Percentiles rank a stretch among this genome's conserved stretches.
Conservation (phyloP, 306 rosid genomes). For the Urtica urens region DNA sequence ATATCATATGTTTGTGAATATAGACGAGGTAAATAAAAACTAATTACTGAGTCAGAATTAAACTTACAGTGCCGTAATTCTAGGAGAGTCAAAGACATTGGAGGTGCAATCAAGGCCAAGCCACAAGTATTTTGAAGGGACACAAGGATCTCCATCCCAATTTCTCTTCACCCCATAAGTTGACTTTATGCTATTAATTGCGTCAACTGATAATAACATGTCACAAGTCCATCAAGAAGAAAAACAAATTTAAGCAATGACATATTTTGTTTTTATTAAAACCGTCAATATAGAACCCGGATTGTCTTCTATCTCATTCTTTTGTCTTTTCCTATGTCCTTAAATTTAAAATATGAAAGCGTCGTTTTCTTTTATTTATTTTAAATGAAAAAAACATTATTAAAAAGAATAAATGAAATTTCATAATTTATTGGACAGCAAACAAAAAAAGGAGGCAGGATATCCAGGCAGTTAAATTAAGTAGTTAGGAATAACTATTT, state of each 20-base stretch:
- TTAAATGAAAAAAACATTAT: too few species aligned
- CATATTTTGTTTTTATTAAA: too few species aligned
- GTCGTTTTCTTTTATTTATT: too few species aligned
- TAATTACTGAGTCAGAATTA: not conserved
- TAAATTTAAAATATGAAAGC: too few species aligned
- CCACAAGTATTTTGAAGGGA: constrained; percentile 33
- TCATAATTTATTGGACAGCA: too few species aligned
- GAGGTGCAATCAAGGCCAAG: constrained; percentile 37
- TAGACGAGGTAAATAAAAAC: not conserved
- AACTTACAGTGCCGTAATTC: constrained; percentile 44
- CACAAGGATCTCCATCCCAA: constrained; percentile 64
- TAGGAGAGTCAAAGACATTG: constrained; percentile 13
- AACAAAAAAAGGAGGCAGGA: not conserved
- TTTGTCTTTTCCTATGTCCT: too few species aligned
- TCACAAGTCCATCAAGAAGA: too few species aligned
- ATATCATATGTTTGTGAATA: not conserved
- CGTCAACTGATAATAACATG: constrained; percentile 31
- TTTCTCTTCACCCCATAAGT: constrained; percentile 28
- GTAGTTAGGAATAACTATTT: not conserved
- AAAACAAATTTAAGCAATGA: too few species aligned
- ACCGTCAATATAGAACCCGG: too few species aligned
- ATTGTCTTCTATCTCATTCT: too few species aligned
- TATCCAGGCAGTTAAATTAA: too few species aligned
- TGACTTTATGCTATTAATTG: constrained; percentile 38
- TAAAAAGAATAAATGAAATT: too few species aligned